Evolutionary conservation across 768 basidiomycete species (phyloP), one percentile per base, ranked within the genome.

Genomic region (Pleurotus salmoneostramineus): DNA sequence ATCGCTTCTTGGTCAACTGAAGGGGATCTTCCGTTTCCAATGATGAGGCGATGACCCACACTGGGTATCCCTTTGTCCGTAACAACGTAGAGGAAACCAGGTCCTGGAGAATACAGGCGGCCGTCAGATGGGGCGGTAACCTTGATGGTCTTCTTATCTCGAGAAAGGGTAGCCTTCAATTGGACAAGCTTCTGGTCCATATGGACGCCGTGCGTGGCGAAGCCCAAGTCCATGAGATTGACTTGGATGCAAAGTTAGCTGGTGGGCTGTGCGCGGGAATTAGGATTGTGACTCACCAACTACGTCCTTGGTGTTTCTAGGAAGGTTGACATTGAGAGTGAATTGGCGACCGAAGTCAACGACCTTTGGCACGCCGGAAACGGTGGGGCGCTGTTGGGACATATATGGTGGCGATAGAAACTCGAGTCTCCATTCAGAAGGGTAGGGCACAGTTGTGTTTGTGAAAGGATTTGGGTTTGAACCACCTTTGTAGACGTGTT

Each of bases 401-500:
- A 77, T 74, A 63, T 72, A 77, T 2, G 77, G 75, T 6, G 76
- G 77, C 46, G 72, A 72, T 31, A 74, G 65, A 57, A 73, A 76
- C 63, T 78, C 75, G 10, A 74, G 66, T 1, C 76, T 64, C 67
- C 74, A 78, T 68, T 77, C 75, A 21, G 63, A 67, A 61, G 71
- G 57, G 27, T 58, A 68, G 56, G 58, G 56, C 44, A 47, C 55
- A 45, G 44, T 45, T 3, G 59, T 61, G 32, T 58, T 60, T 40
- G 65, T 56, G 48, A 65, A 66, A 54, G 57, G 58, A 48, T 81
- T 80, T n/a, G 80, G 80, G 60, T 80, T 80, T 8, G 77, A 78
- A 2, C 79, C 80, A 12, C 77, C 77, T 62, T 68, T 60, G 52
- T 5, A 14, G n/a, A n/a, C 31, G 8, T 4, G 48, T 1, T 33